Conservation (phyloP, 1,139 yeast species). For the Diutina mesorugosa region DNA sequence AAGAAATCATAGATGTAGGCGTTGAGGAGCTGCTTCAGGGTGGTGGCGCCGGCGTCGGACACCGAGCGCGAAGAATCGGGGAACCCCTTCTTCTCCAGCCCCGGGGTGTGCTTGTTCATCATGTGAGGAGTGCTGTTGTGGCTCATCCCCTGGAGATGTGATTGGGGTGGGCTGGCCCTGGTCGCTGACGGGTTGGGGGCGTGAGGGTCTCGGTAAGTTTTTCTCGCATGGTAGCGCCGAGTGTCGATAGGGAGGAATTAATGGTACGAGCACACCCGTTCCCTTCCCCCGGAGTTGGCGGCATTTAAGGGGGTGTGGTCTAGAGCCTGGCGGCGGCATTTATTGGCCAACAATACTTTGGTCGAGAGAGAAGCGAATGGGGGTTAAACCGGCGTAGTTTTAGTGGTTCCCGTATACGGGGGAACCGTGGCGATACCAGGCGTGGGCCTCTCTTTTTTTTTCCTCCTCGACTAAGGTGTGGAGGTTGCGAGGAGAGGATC, state of each 20-base stretch:
- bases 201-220: background rate
- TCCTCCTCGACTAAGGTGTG: background rate
- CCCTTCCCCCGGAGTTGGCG: constrained; percentile 3
- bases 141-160: constrained; percentile 13
- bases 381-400: too few species aligned
- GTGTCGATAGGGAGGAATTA: background rate
- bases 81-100: constrained; percentile 5
- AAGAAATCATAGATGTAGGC: constrained; percentile 83
- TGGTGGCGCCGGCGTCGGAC: constrained; percentile 39
- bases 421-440: background rate
- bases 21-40: constrained; percentile 57
- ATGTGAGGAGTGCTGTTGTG: constrained; percentile 24
- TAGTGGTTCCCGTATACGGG: too few species aligned
- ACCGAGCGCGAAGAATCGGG: constrained; percentile 12
- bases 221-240: background rate
- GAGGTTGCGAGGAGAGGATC: background rate
- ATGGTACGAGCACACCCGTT: constrained; percentile 3
- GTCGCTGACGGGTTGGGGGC: background rate
- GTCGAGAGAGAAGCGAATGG: too few species aligned
- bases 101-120: constrained; percentile 18
- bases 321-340: background rate
- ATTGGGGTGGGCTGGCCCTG: background rate
- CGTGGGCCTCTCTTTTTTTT: background rate
- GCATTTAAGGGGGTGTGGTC: constrained; percentile 1
- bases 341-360: background rate